phyloP scores from a whole-genome alignment of 345 rosid species.

The Pistacia integerrima region DNA sequence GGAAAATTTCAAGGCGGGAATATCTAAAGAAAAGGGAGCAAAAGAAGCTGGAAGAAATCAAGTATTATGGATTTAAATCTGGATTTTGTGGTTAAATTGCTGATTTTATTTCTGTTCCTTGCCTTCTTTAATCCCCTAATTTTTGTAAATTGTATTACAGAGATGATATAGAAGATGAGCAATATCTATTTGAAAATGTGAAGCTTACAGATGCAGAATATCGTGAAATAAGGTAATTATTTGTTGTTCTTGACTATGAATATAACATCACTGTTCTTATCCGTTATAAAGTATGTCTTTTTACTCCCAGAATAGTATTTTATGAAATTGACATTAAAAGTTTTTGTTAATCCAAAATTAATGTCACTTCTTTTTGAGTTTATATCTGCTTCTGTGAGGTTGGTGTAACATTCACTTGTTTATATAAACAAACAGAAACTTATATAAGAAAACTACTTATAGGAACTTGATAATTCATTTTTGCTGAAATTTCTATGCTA shows the following conservation, averaged over 20 bases:
- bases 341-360: neutral
- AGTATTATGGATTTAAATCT: conserved; percentile 36
- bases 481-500: neutral
- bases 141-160: conserved; percentile 35
- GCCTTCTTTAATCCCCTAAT: conserved; percentile 5
- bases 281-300: neutral
- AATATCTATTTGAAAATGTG: conserved; percentile 74
- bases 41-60: conserved; percentile 92
- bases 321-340: neutral
- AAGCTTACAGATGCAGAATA: conserved; percentile 75
- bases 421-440: neutral
- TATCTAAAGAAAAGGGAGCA: conserved; percentile 96
- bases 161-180: conserved; percentile 92
- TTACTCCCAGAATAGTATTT: neutral
- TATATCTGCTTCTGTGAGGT: neutral
- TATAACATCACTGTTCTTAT: neutral
- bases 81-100: neutral
- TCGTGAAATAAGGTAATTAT: conserved; percentile 58
- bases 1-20: conserved; percentile 88
- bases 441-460: neutral
- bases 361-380: neutral
- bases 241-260: conserved; percentile 16
- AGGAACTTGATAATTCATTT: neutral
- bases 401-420: neutral
- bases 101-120: neutral